Evolutionary conservation across 2,329 filamentous ascomycete species (phyloP).

Genomic region (Ceratocystis destructans): DNA sequence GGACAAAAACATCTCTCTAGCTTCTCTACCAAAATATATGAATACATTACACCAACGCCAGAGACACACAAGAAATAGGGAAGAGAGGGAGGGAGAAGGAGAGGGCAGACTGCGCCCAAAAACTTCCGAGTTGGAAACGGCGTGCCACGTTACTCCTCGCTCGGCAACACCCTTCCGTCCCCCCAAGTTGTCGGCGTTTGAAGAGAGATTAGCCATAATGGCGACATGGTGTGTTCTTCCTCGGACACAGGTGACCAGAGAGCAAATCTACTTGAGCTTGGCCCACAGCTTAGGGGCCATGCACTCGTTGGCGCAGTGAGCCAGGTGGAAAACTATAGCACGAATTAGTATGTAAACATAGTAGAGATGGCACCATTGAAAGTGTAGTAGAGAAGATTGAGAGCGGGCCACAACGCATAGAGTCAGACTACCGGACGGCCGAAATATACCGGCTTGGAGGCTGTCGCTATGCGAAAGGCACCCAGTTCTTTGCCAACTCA

Average conservation of each 20-base stretch:
- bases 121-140: background rate
- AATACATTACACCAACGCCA: slow-evolving; percentile 18
- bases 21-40: slow-evolving; percentile 16
- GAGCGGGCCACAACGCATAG: background rate
- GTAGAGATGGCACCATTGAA: slow-evolving; percentile 6
- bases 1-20: slow-evolving; percentile 14
- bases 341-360: slow-evolving; percentile 12
- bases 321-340: slow-evolving; percentile 82
- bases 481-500: background rate
- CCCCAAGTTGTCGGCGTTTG: background rate
- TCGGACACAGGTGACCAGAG: background rate
- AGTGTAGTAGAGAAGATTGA: background rate
- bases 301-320: slow-evolving; percentile 85
- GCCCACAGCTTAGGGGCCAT: slow-evolving; percentile 94
- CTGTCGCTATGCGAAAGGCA: background rate
- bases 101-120: background rate
- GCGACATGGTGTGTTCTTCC: slow-evolving; percentile 9
- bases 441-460: background rate
- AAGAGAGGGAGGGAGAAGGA: background rate
- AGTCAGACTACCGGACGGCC: background rate
- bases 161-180: background rate
- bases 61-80: background rate
- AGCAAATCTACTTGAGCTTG: slow-evolving; percentile 62
- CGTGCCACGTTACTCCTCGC: too few relatives aligned
- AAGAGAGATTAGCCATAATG: slow-evolving; percentile 11